phyloP scores from a whole-genome alignment of 1,284 basidiomycete species.

The Cryptococcus amylolentus region DNA sequence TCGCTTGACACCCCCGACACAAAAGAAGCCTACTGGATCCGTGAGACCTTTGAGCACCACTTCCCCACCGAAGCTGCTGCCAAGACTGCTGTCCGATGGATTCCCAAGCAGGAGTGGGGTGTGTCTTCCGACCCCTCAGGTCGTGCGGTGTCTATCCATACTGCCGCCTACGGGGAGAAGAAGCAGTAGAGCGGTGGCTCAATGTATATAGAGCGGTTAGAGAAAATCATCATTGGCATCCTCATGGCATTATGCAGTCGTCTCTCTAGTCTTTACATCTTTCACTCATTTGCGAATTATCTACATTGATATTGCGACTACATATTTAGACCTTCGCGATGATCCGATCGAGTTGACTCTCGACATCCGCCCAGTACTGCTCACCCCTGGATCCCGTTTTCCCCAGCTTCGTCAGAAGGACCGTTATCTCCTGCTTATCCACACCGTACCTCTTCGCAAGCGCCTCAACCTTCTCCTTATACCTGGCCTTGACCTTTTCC shows the following conservation, averaged over 20 bases:
- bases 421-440: background rate
- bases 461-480: background rate
- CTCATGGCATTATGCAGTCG: background rate
- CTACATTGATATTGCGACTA: background rate
- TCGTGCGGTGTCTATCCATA: conserved; percentile 91
- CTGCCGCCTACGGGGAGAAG: conserved; percentile 67
- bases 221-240: background rate
- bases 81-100: conserved; percentile 88
- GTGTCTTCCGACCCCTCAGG: conserved; percentile 93
- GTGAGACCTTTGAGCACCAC: conserved; percentile 85
- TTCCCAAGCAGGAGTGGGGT: conserved; percentile 94
- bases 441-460: background rate
- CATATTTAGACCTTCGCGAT: background rate
- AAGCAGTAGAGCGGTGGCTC: background rate
- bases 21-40: conserved; percentile 95
- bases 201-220: background rate
- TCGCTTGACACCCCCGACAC: conserved; percentile 83
- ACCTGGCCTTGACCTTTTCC: background rate
- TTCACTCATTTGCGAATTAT: background rate
- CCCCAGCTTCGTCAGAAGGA: background rate
- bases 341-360: background rate
- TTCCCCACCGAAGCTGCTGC: conserved; percentile 86
- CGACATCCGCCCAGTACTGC: background rate
- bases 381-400: background rate
- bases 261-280: background rate